Percentiles rank a stretch among this genome's conserved stretches.
These are phyloP conservation scores for Populus tremula DNA, from an alignment of 345 rosid genomes.

Conservation along the genomic window DNA sequence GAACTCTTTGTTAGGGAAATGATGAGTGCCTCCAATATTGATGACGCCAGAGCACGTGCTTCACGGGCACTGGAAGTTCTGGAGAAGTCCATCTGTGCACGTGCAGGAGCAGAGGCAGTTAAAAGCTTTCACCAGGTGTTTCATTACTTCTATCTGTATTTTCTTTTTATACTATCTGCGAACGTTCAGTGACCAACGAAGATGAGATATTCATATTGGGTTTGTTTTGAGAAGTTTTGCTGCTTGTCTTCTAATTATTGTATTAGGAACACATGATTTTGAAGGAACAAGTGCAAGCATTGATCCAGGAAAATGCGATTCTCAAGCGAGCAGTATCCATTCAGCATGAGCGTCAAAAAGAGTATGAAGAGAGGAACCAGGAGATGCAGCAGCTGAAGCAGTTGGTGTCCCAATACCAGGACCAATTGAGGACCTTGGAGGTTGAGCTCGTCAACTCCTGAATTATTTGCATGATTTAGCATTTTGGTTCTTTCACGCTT, in stretches of 20 bases:
- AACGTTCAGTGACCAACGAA: neutral
- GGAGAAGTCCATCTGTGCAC: conserved; percentile 69
- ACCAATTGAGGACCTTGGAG: conserved; percentile 80
- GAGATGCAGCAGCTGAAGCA: conserved; percentile 77
- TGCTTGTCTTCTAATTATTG: neutral
- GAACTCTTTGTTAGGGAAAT: conserved; percentile 78
- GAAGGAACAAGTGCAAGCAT: conserved; percentile 65
- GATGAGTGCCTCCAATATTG: conserved; percentile 63
- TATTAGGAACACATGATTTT: conserved; percentile 59
- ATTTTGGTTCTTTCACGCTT: neutral
- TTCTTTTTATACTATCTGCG: neutral
- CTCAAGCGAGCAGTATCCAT: conserved; percentile 78
- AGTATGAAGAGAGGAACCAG: conserved; percentile 51
- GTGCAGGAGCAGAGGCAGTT: conserved; percentile 54
- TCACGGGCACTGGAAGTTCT: conserved; percentile 67
- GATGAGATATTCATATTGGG: neutral
- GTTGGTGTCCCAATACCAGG: conserved; percentile 71
- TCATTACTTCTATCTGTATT: neutral
- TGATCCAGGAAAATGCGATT: conserved; percentile 63
- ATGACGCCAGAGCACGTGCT: conserved; percentile 82
- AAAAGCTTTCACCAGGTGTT: conserved; percentile 54
- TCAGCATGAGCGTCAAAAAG: conserved; percentile 81
- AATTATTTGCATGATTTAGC: neutral
- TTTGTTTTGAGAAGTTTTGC: neutral
- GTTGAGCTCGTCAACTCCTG: conserved; percentile 26